Conservation (phyloP, 1,284 basidiomycete genomes). For the Ustilago bromivora region DNA sequence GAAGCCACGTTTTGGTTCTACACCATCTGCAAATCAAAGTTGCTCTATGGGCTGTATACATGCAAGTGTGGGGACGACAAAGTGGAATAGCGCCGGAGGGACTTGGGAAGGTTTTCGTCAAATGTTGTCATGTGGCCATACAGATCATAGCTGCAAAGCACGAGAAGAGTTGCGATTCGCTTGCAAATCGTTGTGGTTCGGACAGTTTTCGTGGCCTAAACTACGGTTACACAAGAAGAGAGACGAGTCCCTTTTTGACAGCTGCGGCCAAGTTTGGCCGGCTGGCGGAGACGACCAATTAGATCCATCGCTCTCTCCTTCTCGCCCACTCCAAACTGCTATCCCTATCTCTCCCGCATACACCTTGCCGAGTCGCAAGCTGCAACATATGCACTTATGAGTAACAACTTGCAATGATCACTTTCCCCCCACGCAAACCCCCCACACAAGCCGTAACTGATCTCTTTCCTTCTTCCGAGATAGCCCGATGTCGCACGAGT, state of each 20-base stretch:
- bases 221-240: not conserved
- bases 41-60: conserved; percentile 7
- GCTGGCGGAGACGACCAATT: conserved; percentile 6
- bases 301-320: not conserved
- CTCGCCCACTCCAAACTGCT: not conserved
- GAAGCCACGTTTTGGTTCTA: not conserved
- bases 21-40: not conserved
- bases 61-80: not conserved
- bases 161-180: not conserved
- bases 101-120: not conserved
- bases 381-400: not conserved
- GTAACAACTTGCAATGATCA: not conserved
- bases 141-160: not conserved
- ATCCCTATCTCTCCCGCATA: not conserved
- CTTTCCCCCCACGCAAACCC: not conserved
- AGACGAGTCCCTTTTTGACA: not conserved
- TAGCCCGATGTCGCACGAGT: conserved; percentile 17
- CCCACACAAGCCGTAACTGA: conserved; percentile 14
- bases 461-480: not conserved
- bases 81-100: not conserved
- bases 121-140: conserved; percentile 13
- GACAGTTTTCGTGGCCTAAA: no score
- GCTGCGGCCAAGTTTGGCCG: not conserved
- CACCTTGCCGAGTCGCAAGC: not conserved
- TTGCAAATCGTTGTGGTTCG: not conserved